Conservation (phyloP, 1,139 yeast species). For the Debaryomyces robertsiae region DNA sequence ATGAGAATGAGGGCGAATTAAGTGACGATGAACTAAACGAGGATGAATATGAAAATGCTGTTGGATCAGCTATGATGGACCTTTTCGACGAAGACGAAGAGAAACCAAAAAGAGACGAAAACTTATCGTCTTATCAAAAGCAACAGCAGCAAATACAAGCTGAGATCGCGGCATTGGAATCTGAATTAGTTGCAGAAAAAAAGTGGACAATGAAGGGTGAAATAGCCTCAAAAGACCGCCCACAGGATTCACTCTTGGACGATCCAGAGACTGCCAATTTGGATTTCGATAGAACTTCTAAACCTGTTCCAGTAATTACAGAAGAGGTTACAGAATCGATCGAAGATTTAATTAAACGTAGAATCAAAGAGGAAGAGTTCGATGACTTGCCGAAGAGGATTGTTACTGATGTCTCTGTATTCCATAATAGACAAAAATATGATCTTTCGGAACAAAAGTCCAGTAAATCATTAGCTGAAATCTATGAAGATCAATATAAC, state of each 20-base stretch:
- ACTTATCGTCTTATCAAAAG: conserved; percentile 77
- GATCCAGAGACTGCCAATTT: conserved; percentile 41
- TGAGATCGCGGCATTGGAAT: conserved; percentile 78
- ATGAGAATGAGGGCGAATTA: conserved; percentile 39
- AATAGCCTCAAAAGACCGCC: conserved; percentile 78
- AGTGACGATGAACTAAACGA: conserved; percentile 39
- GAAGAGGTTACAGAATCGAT: conserved; percentile 81
- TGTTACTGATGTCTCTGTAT: conserved; percentile 62
- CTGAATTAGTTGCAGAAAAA: conserved; percentile 86
- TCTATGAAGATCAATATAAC: conserved; percentile 84
- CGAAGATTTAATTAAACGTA: conserved; percentile 84
- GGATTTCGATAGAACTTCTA: conserved; percentile 49
- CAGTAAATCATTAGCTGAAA: conserved; percentile 83
- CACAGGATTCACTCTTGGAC: conserved; percentile 70
- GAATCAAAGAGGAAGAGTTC: conserved; percentile 74
- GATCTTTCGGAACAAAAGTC: conserved; percentile 88
- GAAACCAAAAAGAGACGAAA: conserved; percentile 30
- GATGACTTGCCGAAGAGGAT: conserved; percentile 82
- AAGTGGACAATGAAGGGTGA: conserved; percentile 97
- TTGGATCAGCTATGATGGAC: conserved; percentile 59
- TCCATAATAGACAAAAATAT: conserved; percentile 49
- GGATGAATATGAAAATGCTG: conserved; percentile 56
- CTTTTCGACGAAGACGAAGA: conserved; percentile 57
- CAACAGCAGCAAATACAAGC: conserved; percentile 76
- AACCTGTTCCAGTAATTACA: conserved; percentile 85